phyloP scores from a whole-genome alignment of 108 stramenopile species.

The Ochromonas danica region DNA sequence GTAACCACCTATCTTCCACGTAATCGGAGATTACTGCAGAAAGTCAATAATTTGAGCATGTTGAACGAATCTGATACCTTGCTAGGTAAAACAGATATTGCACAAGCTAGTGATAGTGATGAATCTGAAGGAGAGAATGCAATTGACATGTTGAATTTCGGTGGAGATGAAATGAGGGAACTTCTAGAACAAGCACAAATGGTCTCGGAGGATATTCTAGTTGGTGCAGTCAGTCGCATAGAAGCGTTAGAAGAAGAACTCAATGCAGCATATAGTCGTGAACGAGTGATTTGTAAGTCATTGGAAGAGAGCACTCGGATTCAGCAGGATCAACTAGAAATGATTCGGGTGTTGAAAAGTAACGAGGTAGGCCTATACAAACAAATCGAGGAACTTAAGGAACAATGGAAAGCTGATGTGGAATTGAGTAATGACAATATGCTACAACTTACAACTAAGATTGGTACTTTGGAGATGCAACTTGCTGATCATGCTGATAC shows the following conservation, averaged over 20 bases:
- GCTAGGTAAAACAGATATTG: not conserved
- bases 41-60: not conserved
- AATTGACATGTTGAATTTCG: not conserved
- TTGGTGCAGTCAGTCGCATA: not conserved
- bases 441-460: no score
- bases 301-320: not conserved
- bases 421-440: no score
- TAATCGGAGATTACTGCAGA: not conserved
- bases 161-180: not conserved
- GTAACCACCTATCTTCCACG: not conserved
- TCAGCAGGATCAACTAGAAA: not conserved
- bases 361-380: not conserved
- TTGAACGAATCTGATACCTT: not conserved
- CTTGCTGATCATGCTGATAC: no score
- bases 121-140: not conserved
- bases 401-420: not conserved
- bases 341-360: not conserved
- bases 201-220: not conserved
- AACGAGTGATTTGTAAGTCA: not conserved
- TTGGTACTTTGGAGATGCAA: no score
- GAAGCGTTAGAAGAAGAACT: not conserved
- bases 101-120: not conserved
- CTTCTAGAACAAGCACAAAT: not conserved
- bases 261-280: not conserved
- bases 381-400: conserved; percentile 12